Evolutionary conservation across 805 yeast species (phyloP).

Genomic region (Ogataea siamensis): DNA sequence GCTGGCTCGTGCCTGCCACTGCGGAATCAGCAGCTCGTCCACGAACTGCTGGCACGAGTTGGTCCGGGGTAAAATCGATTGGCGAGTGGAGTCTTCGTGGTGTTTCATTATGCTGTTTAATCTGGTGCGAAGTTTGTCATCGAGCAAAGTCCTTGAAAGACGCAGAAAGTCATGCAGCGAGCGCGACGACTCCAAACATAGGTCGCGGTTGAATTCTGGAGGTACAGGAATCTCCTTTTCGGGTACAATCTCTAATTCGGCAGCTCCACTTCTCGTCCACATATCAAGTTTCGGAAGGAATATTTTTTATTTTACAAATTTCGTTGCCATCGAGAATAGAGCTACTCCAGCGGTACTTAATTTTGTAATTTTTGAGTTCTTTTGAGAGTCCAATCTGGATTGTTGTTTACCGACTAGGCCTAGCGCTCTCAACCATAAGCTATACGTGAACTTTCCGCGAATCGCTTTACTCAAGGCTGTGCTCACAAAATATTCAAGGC

Average conservation of each 20-base stretch:
- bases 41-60: constrained; percentile 38
- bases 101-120: constrained; percentile 40
- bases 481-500: background rate
- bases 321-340: background rate
- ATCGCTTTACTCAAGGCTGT: background rate
- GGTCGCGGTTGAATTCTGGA: constrained; percentile 29
- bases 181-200: constrained; percentile 34
- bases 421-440: too few species aligned
- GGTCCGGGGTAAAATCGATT: constrained; percentile 24
- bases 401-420: too few species aligned
- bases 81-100: constrained; percentile 21
- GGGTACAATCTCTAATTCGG: constrained; percentile 22
- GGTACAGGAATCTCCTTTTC: constrained; percentile 24
- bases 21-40: constrained; percentile 39
- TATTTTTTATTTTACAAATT: background rate
- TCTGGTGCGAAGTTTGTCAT: constrained; percentile 45
- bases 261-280: constrained; percentile 4
- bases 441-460: too few species aligned
- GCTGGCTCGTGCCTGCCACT: constrained; percentile 43
- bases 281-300: constrained; percentile 1
- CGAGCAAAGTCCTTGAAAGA: constrained; percentile 38
- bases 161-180: constrained; percentile 38
- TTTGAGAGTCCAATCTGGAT: too few species aligned
- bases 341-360: background rate
- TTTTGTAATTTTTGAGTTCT: constrained; percentile 1